Conservation (phyloP, 2,329 filamentous ascomycete genomes). For the Domatiomyces globalis region DNA sequence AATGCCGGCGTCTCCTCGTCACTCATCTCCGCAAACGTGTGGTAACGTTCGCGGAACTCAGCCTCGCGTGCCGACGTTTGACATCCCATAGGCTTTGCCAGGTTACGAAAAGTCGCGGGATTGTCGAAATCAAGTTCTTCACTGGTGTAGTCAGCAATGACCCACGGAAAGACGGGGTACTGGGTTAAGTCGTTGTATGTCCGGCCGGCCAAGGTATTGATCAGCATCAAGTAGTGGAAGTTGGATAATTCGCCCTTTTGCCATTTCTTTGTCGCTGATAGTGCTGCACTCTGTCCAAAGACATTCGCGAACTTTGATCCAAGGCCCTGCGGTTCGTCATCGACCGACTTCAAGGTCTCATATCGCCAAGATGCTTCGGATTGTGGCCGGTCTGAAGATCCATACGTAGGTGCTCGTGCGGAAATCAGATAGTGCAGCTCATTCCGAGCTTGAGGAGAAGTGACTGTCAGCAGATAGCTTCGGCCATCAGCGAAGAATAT, state of each 20-base stretch:
- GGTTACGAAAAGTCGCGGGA: conserved; percentile 71
- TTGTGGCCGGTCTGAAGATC: conserved; percentile 54
- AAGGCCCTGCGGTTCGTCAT: conserved; percentile 51
- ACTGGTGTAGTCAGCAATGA: conserved; percentile 88
- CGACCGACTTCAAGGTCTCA: conserved; percentile 60
- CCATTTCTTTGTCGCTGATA: conserved; percentile 80
- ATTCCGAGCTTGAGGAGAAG: conserved; percentile 59
- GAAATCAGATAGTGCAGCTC: conserved; percentile 65
- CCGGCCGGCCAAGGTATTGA: conserved; percentile 91
- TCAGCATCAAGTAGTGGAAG: conserved; percentile 96
- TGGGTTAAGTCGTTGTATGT: conserved; percentile 98
- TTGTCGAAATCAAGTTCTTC: conserved; percentile 78
- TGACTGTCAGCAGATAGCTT: conserved; percentile 81
- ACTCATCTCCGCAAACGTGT: conserved; percentile 78
- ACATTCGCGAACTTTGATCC: conserved; percentile 85
- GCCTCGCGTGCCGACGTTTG: conserved; percentile 63
- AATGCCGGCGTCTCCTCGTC: conserved; percentile 64
- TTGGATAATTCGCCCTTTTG: conserved; percentile 91
- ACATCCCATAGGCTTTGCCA: conserved; percentile 92
- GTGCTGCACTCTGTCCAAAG: conserved; percentile 69
- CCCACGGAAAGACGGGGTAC: conserved; percentile 96
- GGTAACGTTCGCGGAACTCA: conserved; percentile 72
- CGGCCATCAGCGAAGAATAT: conserved; percentile 94
- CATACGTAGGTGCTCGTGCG: conserved; percentile 58
- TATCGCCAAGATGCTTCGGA: conserved; percentile 85